These are phyloP conservation scores for Botrytis hyacinthi DNA, from an alignment of 2,329 filamentous ascomycete genomes.

Conservation along the genomic window DNA sequence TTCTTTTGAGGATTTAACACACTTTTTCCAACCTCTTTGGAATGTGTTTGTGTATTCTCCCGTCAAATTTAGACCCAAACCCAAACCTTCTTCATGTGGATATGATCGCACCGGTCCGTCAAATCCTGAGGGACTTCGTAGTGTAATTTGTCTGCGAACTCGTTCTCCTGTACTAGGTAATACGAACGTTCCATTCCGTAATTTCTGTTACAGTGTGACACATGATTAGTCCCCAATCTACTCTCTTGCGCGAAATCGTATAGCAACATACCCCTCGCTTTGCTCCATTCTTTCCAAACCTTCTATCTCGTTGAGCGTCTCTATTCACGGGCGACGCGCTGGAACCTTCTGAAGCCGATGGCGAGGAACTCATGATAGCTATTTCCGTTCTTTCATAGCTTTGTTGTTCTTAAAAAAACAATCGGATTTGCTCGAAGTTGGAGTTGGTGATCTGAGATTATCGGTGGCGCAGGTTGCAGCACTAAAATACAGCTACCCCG, in stretches of 20 bases:
- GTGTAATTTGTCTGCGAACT: constrained; percentile 73
- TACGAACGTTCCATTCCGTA: constrained; percentile 84
- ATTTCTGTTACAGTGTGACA: constrained; percentile 51
- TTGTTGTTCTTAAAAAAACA: not conserved
- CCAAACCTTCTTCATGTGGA: constrained; percentile 18
- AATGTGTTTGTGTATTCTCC: constrained; percentile 32
- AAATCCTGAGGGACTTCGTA: constrained; percentile 54
- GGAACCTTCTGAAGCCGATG: constrained; percentile 9
- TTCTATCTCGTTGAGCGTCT: constrained; percentile 16
- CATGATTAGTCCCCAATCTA: constrained; percentile 3
- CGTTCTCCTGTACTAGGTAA: constrained; percentile 84
- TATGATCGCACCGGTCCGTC: constrained; percentile 26
- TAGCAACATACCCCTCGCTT: constrained; percentile 18
- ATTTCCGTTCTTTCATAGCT: constrained; percentile 17
- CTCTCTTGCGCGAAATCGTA: constrained; percentile 33
- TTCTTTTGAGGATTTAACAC: constrained; percentile 40
- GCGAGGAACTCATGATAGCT: constrained; percentile 16
- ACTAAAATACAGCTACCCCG: constrained; percentile 9
- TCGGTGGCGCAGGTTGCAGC: constrained; percentile 3
- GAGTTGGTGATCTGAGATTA: not conserved
- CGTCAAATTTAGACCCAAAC: constrained; percentile 12
- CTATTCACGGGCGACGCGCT: constrained; percentile 5
- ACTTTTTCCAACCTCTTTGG: constrained; percentile 39
- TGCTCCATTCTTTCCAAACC: constrained; percentile 13
- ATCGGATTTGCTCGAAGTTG: not conserved